Conservation (phyloP, 2,329 filamentous ascomycete genomes). For the Alternaria sp. region DNA sequence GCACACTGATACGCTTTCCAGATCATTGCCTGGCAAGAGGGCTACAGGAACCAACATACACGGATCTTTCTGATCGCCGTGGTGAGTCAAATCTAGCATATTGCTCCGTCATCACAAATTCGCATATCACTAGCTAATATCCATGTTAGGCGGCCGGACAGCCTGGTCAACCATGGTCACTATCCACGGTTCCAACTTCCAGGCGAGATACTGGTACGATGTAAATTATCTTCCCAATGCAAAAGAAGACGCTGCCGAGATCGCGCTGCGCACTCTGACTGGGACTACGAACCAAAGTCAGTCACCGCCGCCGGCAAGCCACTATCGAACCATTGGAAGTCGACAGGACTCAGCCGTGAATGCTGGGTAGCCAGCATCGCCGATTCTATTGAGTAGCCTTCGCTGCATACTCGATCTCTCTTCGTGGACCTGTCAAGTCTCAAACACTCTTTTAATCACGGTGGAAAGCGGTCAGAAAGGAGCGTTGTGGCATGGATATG, state of each 20-base stretch:
- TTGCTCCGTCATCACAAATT: background rate
- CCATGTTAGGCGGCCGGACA: constrained; percentile 41
- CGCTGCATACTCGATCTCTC: background rate
- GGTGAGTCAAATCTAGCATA: constrained; percentile 26
- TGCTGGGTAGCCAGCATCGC: background rate
- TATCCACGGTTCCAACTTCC: constrained; percentile 33
- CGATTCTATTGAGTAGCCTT: background rate
- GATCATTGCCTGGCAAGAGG: constrained; percentile 39
- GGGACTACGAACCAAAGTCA: constrained; percentile 21
- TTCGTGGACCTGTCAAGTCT: background rate
- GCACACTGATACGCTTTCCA: constrained; percentile 20
- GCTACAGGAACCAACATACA: constrained; percentile 38
- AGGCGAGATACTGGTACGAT: constrained; percentile 49
- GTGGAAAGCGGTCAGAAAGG: background rate
- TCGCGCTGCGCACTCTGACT: constrained; percentile 34
- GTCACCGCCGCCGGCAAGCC: constrained; percentile 33
- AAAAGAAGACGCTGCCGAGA: constrained; percentile 46
- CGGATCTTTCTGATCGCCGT: constrained; percentile 48
- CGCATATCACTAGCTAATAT: background rate
- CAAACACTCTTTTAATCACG: background rate
- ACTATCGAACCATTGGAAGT: constrained; percentile 19
- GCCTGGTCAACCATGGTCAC: constrained; percentile 44
- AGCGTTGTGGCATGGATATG: background rate
- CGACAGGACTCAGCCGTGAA: constrained; percentile 6
- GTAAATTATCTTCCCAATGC: constrained; percentile 41